These are phyloP conservation scores for Silene latifolia DNA, from an alignment of 148 eudicot species.

Conservation along the genomic window DNA sequence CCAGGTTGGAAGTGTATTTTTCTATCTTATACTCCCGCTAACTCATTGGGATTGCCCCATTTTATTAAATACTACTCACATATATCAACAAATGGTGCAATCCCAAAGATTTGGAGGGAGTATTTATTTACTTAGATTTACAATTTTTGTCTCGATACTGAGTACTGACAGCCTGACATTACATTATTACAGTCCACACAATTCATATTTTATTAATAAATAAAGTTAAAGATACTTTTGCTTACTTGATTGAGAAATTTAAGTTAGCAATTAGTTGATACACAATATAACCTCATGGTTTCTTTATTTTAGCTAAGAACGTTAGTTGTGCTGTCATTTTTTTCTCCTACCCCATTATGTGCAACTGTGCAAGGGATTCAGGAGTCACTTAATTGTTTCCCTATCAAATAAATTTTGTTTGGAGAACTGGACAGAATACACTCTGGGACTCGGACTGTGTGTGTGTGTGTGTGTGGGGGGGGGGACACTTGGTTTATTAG, in stretches of 20 bases:
- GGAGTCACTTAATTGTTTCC: background rate
- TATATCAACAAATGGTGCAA: too few relatives aligned
- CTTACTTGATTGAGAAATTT: constrained; percentile 13
- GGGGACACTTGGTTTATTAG: too few relatives aligned
- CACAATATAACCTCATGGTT: background rate
- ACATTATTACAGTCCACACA: background rate
- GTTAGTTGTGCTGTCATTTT: background rate
- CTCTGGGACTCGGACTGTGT: too few relatives aligned
- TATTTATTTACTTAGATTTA: too few relatives aligned
- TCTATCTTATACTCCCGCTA: background rate
- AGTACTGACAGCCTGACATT: background rate
- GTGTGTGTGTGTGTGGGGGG: too few relatives aligned
- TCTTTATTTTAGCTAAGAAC: background rate
- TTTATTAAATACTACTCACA: too few relatives aligned
- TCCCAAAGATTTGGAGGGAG: too few relatives aligned
- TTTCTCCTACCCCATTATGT: background rate
- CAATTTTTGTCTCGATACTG: background rate
- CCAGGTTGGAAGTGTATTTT: constrained; percentile 49
- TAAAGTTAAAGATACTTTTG: constrained; percentile 5
- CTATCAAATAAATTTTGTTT: too few relatives aligned
- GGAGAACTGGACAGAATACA: too few relatives aligned
- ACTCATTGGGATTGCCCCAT: too few relatives aligned
- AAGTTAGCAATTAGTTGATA: background rate
- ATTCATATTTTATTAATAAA: background rate
- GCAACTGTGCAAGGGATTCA: background rate